Evolutionary conservation across 2,329 filamentous ascomycete species (phyloP).

Genomic region (Lecanicillium sp.): DNA sequence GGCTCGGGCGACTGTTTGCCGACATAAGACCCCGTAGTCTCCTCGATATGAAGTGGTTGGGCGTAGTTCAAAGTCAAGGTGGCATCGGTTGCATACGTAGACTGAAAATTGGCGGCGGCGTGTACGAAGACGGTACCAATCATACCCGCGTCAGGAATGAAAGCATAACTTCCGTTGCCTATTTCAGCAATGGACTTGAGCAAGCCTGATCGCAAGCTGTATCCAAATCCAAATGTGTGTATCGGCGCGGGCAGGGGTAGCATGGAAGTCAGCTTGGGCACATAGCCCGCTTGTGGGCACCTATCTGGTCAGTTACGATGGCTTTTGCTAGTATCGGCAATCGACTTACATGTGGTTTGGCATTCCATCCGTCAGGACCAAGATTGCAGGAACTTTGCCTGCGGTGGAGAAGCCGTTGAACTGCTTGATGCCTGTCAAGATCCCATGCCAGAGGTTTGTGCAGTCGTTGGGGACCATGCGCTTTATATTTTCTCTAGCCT

Average conservation of each 20-base stretch:
- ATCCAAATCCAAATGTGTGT: conserved; percentile 30
- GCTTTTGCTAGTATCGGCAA: background rate
- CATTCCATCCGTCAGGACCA: conserved; percentile 47
- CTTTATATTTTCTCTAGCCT: conserved; percentile 32
- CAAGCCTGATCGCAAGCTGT: conserved; percentile 32
- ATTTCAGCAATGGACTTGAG: conserved; percentile 54
- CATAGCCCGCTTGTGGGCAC: conserved; percentile 44
- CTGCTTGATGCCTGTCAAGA: conserved; percentile 40
- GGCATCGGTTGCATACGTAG: conserved; percentile 45
- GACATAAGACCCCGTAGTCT: conserved; percentile 31
- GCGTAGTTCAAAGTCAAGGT: conserved; percentile 34
- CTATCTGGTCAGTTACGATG: conserved; percentile 14
- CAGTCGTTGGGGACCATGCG: conserved; percentile 26
- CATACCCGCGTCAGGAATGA: conserved; percentile 56
- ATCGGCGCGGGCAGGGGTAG: conserved; percentile 32
- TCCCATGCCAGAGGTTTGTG: conserved; percentile 54
- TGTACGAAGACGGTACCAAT: conserved; percentile 56
- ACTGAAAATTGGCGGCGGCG: conserved; percentile 52
- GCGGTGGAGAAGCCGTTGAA: conserved; percentile 27
- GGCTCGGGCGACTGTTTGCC: conserved; percentile 21
- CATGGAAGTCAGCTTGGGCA: conserved; percentile 42
- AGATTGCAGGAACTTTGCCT: conserved; percentile 38
- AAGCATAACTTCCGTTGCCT: conserved; percentile 49
- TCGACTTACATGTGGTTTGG: conserved; percentile 42
- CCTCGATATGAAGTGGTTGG: conserved; percentile 25